Evolutionary conservation across 306 rosid genomes (phyloP), one percentile per base, ranked within the genome.

Genomic region (Oxytropis ochrocephala): DNA sequence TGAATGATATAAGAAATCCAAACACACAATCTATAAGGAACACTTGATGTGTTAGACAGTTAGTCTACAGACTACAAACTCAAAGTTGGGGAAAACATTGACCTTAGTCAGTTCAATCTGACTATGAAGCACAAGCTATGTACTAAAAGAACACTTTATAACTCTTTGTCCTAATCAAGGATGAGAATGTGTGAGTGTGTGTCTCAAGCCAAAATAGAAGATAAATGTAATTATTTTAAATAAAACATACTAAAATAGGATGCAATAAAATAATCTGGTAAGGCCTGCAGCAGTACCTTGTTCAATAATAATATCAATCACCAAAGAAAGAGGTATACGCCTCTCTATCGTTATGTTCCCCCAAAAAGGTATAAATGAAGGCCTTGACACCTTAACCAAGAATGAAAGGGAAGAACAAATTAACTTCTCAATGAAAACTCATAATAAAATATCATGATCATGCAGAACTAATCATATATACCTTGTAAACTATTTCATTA

Each of bases 401-500:
- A 9, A 44, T 64, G 65, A 77, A 42, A 33, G 53, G 49, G 7
- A 36, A 58, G 16, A 33, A 67, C 30, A 17, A 18, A 70, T 65
- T 42, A 66, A 70, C 53, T 30, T 75, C 24, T 16, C 32, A 13
- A 46, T 41, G 65, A 30, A 11, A 63, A 78, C 41, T 33, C 67
- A 63, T 63, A 50, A 30, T 12, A 5, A 39, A 64, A 55, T 21
- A 65, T 47, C 55, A 38, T 41, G 39, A 47, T 33, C 67, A 36
- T 10, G 16, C 14, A 24, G n/a, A 38, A 55, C 12, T 14, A 55
- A 36, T 47, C 19, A 62, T 19, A 5, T 36, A 68, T 80, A 90
- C 98, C 98, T 86, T 85, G 80, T 88, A 90, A 80, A 88, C 87
- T 51, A 93, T 80, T 80, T 93, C 86, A 42, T 66, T 80, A n/a